Conservation (phyloP, 208 protist species). For the Acanthamoeba divionensis region DNA sequence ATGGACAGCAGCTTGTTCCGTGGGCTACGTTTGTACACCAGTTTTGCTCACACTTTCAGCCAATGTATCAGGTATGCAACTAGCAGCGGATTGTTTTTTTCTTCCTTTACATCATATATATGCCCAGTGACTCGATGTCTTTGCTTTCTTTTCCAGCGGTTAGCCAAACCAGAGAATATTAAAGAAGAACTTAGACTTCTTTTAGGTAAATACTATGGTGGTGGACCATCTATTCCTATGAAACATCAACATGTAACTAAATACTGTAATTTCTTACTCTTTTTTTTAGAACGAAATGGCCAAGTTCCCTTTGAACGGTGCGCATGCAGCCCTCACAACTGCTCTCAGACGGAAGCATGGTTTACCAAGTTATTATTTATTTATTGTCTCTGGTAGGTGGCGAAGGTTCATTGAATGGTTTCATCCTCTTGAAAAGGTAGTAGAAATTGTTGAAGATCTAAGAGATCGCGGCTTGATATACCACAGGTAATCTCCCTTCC, state of each 20-base stretch:
- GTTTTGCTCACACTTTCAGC: conserved; percentile 30
- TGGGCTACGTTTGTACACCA: not conserved
- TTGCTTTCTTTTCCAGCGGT: not conserved
- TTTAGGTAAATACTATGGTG: not conserved
- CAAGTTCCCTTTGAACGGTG: not conserved
- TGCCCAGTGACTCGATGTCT: not conserved
- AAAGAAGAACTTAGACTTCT: not conserved
- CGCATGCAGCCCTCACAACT: too few species aligned
- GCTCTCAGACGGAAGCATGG: not conserved
- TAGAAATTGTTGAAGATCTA: conserved; percentile 21
- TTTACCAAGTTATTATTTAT: not conserved
- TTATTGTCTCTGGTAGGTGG: not conserved
- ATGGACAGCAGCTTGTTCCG: not conserved
- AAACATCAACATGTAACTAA: not conserved
- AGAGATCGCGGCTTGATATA: not conserved
- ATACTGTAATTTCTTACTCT: not conserved
- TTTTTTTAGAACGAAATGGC: not conserved
- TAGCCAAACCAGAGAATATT: not conserved
- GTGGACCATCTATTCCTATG: not conserved
- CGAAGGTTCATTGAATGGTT: not conserved
- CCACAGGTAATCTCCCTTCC: not conserved
- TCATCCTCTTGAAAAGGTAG: conserved; percentile 9
- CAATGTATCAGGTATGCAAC: not conserved
- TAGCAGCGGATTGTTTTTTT: too few species aligned
- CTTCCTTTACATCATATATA: not conserved